Evolutionary conservation across 768 basidiomycete species (phyloP), one percentile per base, ranked within the genome.

Genomic region (Amanita rubescens): DNA sequence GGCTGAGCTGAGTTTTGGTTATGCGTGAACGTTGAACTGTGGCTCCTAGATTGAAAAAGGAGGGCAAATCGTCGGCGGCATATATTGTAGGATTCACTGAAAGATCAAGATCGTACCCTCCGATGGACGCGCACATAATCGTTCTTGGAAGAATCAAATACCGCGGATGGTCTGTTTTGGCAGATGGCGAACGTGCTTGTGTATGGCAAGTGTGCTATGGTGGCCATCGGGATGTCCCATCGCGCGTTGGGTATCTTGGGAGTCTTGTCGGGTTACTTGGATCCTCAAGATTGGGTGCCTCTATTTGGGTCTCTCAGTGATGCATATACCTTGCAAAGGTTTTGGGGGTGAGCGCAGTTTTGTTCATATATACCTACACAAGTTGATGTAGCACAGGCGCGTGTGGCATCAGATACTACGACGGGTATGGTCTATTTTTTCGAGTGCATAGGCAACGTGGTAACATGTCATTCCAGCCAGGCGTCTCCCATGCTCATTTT

Each of bases 291-390:
- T 33, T 66, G 65, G 62, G 60, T 59, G 1, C 49, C 53, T 1
- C 39, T 63, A 15, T 66, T 64, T 53, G 65, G 62, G 15, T 53
- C 56, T 1, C 51, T 53, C 6, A 30, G 56, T 3, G 49, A 64
- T 2, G 60, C 53, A 5, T 66, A 59, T 55, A 59, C 50, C 20
- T 51, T 66, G 22, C 39, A 48, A 20, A 53, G 54, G 17, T 59
- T 64, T 47, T 66, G 65, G 65, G 61, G 63, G 60, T 61, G 55
- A 57, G 71, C 62, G 11, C n/a, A 15, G 32, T 24, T 51, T 25
- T 37, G n/a, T 44, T 27, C 43, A 24, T 45, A 30, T 30, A 45
- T 17, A 9, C 27, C n/a, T 27, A 3, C 14, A 4, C 44, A 15
- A 24, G 17, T 32, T 22, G n/a, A 22, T 27, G 15, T 50, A 57